phyloP scores from a whole-genome alignment of 306 rosid genomes.

The Cicer chorassanicum region DNA sequence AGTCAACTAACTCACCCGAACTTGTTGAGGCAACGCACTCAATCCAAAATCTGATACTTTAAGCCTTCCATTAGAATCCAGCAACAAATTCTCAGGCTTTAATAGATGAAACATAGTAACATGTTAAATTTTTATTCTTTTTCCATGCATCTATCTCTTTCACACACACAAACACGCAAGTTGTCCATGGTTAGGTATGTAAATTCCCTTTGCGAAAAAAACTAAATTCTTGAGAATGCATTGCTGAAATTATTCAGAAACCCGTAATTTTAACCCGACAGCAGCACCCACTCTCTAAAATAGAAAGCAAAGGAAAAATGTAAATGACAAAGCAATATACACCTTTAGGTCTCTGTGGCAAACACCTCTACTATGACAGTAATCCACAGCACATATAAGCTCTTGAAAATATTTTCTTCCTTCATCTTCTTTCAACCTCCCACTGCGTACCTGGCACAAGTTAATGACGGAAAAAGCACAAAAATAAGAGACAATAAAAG shows the following conservation, averaged over 20 bases:
- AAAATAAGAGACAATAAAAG: conserved; percentile 20
- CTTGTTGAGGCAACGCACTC: conserved; percentile 94
- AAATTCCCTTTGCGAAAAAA: conserved; percentile 7
- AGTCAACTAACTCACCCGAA: conserved; percentile 70
- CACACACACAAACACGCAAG: conserved; percentile 6
- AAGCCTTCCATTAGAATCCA: conserved; percentile 74
- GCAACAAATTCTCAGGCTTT: conserved; percentile 90
- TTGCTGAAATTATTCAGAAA: conserved; percentile 20
- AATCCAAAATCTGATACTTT: conserved; percentile 97
- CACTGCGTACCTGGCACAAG: conserved; percentile 69
- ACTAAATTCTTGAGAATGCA: conserved; percentile 18
- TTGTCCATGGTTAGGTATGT: neutral
- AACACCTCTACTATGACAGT: conserved; percentile 97
- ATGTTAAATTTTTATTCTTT: conserved; percentile 33
- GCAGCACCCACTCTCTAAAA: conserved; percentile 6
- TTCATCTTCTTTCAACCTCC: conserved; percentile 92
- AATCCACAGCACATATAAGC: conserved; percentile 91
- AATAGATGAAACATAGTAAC: conserved; percentile 44
- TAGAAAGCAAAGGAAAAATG: conserved; percentile 12
- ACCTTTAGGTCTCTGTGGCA: conserved; percentile 94
- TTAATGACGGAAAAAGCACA: conserved; percentile 32
- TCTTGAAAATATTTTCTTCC: conserved; percentile 95
- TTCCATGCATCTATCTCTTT: neutral
- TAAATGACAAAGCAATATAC: conserved; percentile 26
- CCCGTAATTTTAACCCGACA: neutral